Percentiles rank a stretch among this genome's conserved stretches.
Conservation (phyloP, 2,329 filamentous ascomycete species). For the Calonectria leucothoes region DNA sequence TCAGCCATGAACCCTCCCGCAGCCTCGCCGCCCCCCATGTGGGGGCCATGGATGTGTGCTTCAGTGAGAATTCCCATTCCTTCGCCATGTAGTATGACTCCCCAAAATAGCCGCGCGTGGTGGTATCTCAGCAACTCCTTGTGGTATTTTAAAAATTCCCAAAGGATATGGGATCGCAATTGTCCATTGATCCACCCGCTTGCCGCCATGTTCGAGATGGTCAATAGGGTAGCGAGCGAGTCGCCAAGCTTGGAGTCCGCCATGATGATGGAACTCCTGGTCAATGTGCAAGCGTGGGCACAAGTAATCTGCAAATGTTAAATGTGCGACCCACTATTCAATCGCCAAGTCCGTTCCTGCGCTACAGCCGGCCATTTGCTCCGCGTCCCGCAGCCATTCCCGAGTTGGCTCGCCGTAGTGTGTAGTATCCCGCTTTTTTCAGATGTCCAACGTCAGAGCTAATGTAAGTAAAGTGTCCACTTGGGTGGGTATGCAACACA, state of each 20-base stretch:
- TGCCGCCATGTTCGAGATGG: neutral
- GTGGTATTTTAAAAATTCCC: neutral
- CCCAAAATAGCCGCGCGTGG: neutral
- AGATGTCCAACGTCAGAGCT: neutral
- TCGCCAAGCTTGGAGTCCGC: too few relatives aligned
- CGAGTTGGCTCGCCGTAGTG: neutral
- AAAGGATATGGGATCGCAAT: neutral
- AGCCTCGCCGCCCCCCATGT: neutral
- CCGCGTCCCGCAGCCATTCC: neutral
- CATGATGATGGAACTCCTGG: neutral
- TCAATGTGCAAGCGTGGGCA: neutral
- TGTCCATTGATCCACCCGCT: neutral
- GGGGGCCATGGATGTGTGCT: too few relatives aligned
- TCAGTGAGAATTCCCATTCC: neutral
- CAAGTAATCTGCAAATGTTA: neutral
- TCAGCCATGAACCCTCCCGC: too few relatives aligned
- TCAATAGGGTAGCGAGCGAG: neutral
- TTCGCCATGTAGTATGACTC: neutral
- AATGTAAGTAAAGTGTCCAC: neutral
- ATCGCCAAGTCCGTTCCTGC: neutral
- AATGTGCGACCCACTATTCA: neutral
- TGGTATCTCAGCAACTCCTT: neutral
- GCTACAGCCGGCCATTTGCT: neutral
- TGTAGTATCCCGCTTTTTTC: neutral
- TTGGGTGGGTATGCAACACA: neutral